Evolutionary conservation across 108 stramenopile genomes (phyloP).

Genomic region (Aurantiochytrium sp.): DNA sequence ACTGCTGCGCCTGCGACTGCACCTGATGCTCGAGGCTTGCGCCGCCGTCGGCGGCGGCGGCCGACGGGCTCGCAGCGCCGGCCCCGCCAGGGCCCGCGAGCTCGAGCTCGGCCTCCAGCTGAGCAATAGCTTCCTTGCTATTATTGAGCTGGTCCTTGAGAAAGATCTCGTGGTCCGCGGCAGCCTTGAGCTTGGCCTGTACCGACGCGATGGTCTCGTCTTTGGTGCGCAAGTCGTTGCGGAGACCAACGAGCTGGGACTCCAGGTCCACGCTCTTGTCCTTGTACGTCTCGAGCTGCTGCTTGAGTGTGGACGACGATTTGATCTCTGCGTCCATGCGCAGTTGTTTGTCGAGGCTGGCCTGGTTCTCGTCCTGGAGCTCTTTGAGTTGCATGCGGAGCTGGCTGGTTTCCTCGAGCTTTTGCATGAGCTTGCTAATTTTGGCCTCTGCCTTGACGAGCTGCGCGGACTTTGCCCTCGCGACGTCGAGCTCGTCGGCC

Average conservation of each 20-base stretch:
- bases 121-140: constrained; percentile 12
- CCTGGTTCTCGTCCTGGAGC: constrained; percentile 7
- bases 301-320: not conserved
- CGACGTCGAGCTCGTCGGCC: constrained; percentile 24
- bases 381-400: not conserved
- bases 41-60: not conserved
- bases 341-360: not conserved
- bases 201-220: not conserved
- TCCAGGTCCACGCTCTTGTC: not conserved
- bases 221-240: not conserved
- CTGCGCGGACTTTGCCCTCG: not conserved
- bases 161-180: not conserved
- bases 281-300: constrained; percentile 23
- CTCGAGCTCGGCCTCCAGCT: constrained; percentile 9
- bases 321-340: constrained; percentile 13
- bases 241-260: not conserved
- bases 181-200: not conserved
- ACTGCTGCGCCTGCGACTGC: not conserved
- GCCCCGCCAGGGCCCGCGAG: not conserved
- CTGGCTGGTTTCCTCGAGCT: constrained; percentile 19
- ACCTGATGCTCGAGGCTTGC: not conserved
- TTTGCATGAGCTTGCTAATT: constrained; percentile 27
- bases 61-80: not conserved
- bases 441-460: constrained; percentile 18
- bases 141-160: not conserved